Evolutionary conservation across 768 basidiomycete species (phyloP).

Genomic region (Lactarius pseudohatsudake): DNA sequence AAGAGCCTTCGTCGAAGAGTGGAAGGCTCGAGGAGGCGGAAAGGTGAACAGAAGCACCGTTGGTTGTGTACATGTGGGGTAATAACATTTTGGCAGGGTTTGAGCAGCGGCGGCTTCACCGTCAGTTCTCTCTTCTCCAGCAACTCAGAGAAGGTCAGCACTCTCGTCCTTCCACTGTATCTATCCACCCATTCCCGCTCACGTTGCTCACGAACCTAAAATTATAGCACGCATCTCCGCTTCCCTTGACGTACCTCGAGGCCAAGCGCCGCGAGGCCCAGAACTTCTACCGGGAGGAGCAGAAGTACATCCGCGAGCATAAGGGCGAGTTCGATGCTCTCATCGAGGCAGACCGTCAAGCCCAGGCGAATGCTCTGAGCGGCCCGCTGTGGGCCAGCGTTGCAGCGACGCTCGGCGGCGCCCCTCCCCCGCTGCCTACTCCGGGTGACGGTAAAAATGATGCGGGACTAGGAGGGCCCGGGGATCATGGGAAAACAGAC

Average conservation of each 20-base stretch:
- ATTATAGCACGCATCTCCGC: constrained; percentile 33
- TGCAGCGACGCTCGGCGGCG: constrained; percentile 22
- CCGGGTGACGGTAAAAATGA: constrained; percentile 15
- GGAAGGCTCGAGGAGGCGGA: constrained; percentile 50
- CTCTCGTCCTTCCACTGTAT: neutral
- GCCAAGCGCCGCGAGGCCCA: constrained; percentile 53
- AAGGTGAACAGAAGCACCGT: constrained; percentile 11
- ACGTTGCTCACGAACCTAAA: constrained; percentile 20
- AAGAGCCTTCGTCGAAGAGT: constrained; percentile 73
- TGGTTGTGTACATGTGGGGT: constrained; percentile 22
- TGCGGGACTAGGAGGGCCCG: neutral
- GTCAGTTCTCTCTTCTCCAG: constrained; percentile 47
- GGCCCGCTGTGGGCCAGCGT: constrained; percentile 38
- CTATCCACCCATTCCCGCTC: neutral
- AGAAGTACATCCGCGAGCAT: constrained; percentile 51
- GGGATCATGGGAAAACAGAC: constrained; percentile 9
- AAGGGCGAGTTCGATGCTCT: constrained; percentile 50
- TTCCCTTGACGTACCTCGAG: constrained; percentile 53
- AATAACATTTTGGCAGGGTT: constrained; percentile 35
- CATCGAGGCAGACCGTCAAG: constrained; percentile 53
- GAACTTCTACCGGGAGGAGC: constrained; percentile 50
- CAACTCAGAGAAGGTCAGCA: constrained; percentile 35
- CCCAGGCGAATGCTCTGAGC: constrained; percentile 48
- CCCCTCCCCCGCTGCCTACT: constrained; percentile 18
- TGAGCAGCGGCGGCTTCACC: constrained; percentile 43